Percentiles rank a stretch among this genome's conserved stretches.
phyloP scores from a whole-genome alignment of 176 grass and related monocot species.

The Eragrostis curvula region DNA sequence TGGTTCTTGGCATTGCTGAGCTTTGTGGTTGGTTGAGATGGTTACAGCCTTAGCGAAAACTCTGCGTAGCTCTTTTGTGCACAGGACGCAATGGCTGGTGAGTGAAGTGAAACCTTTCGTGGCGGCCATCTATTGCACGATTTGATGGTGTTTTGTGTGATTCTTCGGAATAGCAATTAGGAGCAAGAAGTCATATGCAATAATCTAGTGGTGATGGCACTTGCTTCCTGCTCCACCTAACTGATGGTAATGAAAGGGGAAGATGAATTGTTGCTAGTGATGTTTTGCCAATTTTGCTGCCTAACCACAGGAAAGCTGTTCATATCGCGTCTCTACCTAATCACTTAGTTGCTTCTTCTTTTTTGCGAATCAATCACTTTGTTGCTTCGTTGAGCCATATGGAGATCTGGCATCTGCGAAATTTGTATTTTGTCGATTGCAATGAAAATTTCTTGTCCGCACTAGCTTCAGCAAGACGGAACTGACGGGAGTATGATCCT shows the following conservation, averaged over 20 bases:
- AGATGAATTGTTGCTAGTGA: neutral
- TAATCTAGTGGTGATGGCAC: neutral
- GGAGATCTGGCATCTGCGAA: no score
- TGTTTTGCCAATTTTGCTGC: neutral
- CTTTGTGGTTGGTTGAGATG: neutral
- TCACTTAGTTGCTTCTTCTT: constrained; percentile 39
- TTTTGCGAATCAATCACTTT: no score
- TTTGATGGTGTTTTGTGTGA: neutral
- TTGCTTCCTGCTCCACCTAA: neutral
- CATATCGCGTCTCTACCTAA: constrained; percentile 9
- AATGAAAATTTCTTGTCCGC: no score
- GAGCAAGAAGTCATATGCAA: no score
- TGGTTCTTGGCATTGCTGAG: neutral
- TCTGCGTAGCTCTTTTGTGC: neutral
- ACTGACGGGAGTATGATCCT: no score
- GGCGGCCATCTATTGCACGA: neutral
- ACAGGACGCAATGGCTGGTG: neutral
- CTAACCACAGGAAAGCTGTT: constrained; percentile 22
- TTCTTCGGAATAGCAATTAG: neutral
- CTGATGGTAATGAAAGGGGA: neutral
- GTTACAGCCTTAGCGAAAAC: neutral
- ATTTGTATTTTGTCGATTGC: no score
- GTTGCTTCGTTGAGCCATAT: neutral
- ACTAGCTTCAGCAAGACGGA: no score
- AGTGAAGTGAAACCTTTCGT: neutral